Conservation (phyloP, 2,329 filamentous ascomycete genomes). For the Bipolaris gigantea region DNA sequence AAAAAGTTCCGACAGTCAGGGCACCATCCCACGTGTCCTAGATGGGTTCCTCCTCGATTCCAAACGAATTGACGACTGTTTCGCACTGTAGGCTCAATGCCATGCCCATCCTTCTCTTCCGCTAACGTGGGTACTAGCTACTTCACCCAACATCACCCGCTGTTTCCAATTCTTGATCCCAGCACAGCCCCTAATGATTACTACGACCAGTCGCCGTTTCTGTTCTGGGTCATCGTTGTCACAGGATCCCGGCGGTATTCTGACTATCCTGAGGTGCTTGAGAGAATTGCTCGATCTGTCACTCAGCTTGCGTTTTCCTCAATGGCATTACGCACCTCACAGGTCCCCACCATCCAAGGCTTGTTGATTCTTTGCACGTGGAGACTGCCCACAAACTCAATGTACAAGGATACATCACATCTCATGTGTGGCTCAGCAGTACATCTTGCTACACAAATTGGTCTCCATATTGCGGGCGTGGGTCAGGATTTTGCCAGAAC, state of each 20-base stretch:
- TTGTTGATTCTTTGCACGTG: slow-evolving; percentile 47
- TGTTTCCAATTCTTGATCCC: slow-evolving; percentile 41
- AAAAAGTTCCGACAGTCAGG: slow-evolving; percentile 24
- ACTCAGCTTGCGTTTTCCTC: slow-evolving; percentile 44
- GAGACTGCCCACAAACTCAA: slow-evolving; percentile 47
- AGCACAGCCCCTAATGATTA: slow-evolving; percentile 37
- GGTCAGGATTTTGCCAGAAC: slow-evolving; percentile 48
- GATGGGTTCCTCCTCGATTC: slow-evolving; percentile 40
- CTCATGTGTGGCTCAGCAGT: slow-evolving; percentile 47
- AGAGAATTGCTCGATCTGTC: slow-evolving; percentile 38
- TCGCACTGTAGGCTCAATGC: slow-evolving; percentile 31
- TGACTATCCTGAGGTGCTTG: slow-evolving; percentile 42
- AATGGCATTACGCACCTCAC: slow-evolving; percentile 42
- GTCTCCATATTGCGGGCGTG: slow-evolving; percentile 44
- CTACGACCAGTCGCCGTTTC: slow-evolving; percentile 39
- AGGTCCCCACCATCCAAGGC: slow-evolving; percentile 46
- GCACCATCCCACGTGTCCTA: slow-evolving; percentile 33
- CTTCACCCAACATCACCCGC: slow-evolving; percentile 39
- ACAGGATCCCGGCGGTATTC: slow-evolving; percentile 45
- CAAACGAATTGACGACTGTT: slow-evolving; percentile 41
- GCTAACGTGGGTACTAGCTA: slow-evolving; percentile 31
- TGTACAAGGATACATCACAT: slow-evolving; percentile 47
- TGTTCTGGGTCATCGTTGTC: slow-evolving; percentile 48
- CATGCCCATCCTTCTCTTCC: not conserved
- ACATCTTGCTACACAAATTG: slow-evolving; percentile 48